Conservation (phyloP, 306 rosid species). For the Abrus pulchellus region DNA sequence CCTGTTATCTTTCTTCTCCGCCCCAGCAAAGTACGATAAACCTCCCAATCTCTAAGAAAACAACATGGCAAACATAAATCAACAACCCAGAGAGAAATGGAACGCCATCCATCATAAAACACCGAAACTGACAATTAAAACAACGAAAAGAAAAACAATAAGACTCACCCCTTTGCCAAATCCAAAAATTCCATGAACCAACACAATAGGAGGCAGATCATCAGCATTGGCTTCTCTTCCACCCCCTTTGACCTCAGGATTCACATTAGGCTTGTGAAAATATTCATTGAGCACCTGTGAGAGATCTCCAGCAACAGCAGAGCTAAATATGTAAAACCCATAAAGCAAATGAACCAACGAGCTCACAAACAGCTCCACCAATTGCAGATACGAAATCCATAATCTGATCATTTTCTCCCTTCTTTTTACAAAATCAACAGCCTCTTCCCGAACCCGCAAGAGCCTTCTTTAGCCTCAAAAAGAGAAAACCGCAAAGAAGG, state of each 20-base stretch:
- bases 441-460: not conserved
- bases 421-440: not conserved
- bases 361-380: conserved; percentile 78
- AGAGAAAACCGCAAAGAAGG: conserved; percentile 51
- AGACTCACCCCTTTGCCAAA: conserved; percentile 89
- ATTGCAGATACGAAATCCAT: conserved; percentile 65
- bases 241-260: conserved; percentile 44
- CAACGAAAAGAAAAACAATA: not conserved
- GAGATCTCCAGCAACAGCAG: conserved; percentile 92
- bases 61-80: not conserved
- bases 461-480: conserved; percentile 47
- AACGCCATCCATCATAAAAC: not conserved
- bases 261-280: conserved; percentile 52
- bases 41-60: conserved; percentile 80
- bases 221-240: conserved; percentile 13
- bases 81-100: not conserved
- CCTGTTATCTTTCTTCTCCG: conserved; percentile 95
- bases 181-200: conserved; percentile 97
- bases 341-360: conserved; percentile 78
- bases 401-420: conserved; percentile 64
- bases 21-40: conserved; percentile 92
- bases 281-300: conserved; percentile 61
- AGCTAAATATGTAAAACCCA: conserved; percentile 87
- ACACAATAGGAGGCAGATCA: conserved; percentile 85
- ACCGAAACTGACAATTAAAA: conserved; percentile 6